Evolutionary conservation across 163 green algal genomes (phyloP).

Genomic region (Scenedesmus sp.): DNA sequence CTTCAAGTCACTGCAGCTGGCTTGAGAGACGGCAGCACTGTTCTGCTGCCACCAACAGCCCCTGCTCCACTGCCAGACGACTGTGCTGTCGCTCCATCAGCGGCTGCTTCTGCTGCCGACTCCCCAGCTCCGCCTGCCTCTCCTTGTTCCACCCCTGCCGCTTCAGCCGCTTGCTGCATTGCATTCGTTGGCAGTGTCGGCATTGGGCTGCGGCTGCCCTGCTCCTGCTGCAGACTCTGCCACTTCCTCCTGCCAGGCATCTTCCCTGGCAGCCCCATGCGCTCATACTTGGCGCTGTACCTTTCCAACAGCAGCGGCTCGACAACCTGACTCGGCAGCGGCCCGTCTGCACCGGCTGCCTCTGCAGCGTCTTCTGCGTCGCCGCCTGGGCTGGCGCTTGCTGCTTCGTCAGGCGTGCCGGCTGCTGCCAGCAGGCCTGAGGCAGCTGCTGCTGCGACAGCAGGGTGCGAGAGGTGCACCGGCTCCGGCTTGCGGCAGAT

Average conservation of each 20-base stretch:
- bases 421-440: conserved; percentile 19
- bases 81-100: background rate
- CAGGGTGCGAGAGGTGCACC: conserved; percentile 9
- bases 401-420: background rate
- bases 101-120: background rate
- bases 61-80: background rate
- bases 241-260: conserved; percentile 25
- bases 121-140: background rate
- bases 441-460: conserved; percentile 31
- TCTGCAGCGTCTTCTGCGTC: background rate
- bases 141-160: background rate
- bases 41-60: background rate
- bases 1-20: background rate
- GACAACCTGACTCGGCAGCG: conserved; percentile 54
- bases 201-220: background rate
- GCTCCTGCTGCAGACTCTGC: conserved; percentile 25
- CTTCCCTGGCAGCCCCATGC: conserved; percentile 43
- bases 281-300: conserved; percentile 59
- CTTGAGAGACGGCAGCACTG: background rate
- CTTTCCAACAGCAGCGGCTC: conserved; percentile 59
- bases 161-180: conserved; percentile 8
- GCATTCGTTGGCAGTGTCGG: background rate
- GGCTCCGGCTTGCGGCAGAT: conserved; percentile 29
- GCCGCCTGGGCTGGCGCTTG: background rate
- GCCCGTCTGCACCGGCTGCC: background rate